Base-by-base conservation (phyloP, 257 asterid species). In the Buddleja alternifolia region DNA sequence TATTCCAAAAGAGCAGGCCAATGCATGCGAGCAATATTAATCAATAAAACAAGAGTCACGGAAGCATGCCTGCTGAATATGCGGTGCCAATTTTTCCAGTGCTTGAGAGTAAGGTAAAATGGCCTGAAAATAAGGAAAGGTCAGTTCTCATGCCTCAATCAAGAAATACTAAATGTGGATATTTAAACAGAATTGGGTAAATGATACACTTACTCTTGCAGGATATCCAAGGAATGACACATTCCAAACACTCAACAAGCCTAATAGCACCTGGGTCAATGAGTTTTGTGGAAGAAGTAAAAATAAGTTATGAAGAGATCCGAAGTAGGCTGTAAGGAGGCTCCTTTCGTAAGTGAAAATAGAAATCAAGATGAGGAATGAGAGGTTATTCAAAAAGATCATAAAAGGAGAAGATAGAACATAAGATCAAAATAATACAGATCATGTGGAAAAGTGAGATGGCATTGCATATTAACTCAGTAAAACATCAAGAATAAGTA, bases 21-120 rank as follows among this genome's bases (percentile, higher is more conserved):
- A 55, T 25, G 45, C 46, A 65, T 69, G 44, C 67, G 21, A 69
- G 75, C 39, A 29, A 46, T 32, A 68, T 54, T 51, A 73, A 64
- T 10, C 58, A 75, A 47, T 59, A 48, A 73, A 39, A 46, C 10
- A n/a, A 47, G 16, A 76, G 71, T 39, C 47, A 46, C n/a, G 17
- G 66, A 69, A 73, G 71, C 86, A 75, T 82, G 81, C 97, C 97
- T 94, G 99, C 85, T 94, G 99, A 76, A 94, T 87, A 79, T 94
- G 99, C 21, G 99, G 97, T 58, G 99, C 95, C 71, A 94, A 71
- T 72, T 94, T 94, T 78, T 94, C 99, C 85, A 94, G 81, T 42
- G 99, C 99, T 83, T 94, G 99, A 70, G 92, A 81, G 81, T 94
- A 94, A 50, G 99, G 99, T 79, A 94, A 85, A 75, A 94, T 94